These are phyloP conservation scores for Salicornia ramosissima DNA, from an alignment of 148 eudicot species.

Conservation along the genomic window DNA sequence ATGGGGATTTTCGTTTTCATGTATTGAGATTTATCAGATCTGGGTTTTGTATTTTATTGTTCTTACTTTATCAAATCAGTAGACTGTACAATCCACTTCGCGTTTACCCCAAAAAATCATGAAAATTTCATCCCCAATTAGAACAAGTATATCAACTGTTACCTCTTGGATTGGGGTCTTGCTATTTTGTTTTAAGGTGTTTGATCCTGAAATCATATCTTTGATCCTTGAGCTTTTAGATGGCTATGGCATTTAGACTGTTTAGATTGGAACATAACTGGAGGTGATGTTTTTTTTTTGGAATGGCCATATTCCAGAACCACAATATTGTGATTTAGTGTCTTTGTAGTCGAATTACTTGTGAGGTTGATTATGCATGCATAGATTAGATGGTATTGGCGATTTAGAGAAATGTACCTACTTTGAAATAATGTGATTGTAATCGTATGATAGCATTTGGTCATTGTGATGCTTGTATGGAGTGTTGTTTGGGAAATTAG, in stretches of 20 bases:
- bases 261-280: background rate
- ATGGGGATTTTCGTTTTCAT: conserved; percentile 5
- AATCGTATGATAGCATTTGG: background rate
- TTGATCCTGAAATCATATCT: background rate
- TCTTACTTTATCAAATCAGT: conserved; percentile 7
- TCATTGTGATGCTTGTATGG: background rate
- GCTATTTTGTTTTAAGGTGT: background rate
- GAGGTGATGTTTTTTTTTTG: background rate
- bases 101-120: background rate
- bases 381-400: background rate
- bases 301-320: background rate
- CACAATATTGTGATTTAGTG: background rate
- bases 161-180: background rate
- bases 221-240: background rate
- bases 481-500: too few species aligned
- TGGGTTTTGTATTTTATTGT: conserved; percentile 12
- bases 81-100: background rate
- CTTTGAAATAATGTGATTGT: background rate
- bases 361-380: background rate
- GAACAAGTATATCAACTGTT: background rate
- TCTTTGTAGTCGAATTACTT: background rate
- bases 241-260: background rate
- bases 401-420: background rate
- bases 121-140: background rate
- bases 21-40: conserved; percentile 18